Base-by-base conservation (phyloP, 345 rosid species). In the Raphanus sativus region DNA sequence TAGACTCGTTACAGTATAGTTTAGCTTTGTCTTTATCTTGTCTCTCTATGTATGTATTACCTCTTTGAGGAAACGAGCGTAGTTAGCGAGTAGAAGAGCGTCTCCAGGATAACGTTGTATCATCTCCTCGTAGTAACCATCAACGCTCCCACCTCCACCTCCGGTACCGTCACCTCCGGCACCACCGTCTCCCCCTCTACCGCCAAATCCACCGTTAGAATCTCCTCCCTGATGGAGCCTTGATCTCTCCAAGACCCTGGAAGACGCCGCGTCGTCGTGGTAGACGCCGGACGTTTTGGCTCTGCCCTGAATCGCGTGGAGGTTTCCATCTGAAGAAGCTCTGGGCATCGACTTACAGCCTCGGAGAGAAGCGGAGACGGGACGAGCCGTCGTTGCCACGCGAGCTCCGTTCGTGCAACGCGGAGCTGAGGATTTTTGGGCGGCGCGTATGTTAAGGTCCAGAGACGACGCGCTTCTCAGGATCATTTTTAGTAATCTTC, bases 21-120 rank as follows among this genome's bases (percentile, higher is more conserved):
- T 30, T 30, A 62, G 38, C 32, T 71, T 17, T 28, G 61, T 48
- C 38, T 45, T 72, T 13, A 62, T 30, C 11, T 63, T 73, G 54
- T 74, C 25, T 32, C 70, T 32, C 5, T 73, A 13, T 34, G 4
- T 12, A 7, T 72, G 4, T 29, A 12, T 73, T 21, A 89, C 93
- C 88, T 89, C 91, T 85, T 84, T 89, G 84, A 89, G 83, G 77
- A 87, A 86, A 84, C 75, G 87, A 50, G 93, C 96, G 59, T 89
- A 89, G 77, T 89, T 91, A 24, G 85, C 85, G 8, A 91, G 91
- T 58, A 89, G 73, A 65, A 87, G 86, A 36, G 84, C 65, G 30
- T 84, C 88, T 0, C 80, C 86, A 3, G 93, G 91, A 72, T 86
- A 79, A 21, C 86, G 88, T 40, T 83, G 84, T 6, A 90, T 89